These are phyloP conservation scores for Macrophomina tecta DNA, from an alignment of 2,329 filamentous ascomycete genomes.

Conservation along the genomic window DNA sequence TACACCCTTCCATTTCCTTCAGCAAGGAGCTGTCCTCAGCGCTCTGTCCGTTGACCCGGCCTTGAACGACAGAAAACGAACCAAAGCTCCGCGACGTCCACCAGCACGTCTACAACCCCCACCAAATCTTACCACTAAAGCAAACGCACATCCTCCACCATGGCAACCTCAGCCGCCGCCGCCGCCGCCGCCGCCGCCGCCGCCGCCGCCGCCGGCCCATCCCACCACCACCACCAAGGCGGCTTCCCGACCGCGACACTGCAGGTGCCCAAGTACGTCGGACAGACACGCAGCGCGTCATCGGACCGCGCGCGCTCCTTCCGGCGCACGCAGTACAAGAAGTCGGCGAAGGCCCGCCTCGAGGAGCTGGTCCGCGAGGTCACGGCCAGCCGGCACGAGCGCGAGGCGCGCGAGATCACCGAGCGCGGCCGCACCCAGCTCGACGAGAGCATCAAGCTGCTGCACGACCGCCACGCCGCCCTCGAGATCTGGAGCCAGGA, in stretches of 20 bases:
- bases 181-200: neutral
- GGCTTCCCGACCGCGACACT: neutral
- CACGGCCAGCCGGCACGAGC: constrained; percentile 16
- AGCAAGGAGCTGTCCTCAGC: neutral
- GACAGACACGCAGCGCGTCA: neutral
- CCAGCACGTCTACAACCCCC: neutral
- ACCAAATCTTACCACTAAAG: neutral
- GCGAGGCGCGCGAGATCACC: constrained; percentile 1
- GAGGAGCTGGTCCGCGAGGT: constrained; percentile 21
- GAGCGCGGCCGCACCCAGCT: neutral
- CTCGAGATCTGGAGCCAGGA: constrained; percentile 22
- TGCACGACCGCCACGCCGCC: constrained; percentile 19
- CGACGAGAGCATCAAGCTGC: constrained; percentile 25
- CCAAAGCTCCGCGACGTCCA: neutral
- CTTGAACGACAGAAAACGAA: neutral
- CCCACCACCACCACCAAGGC: neutral
- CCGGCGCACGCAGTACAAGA: constrained; percentile 25
- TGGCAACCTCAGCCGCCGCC: neutral
- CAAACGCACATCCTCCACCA: neutral
- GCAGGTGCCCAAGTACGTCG: constrained; percentile 2
- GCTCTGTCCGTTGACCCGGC: neutral
- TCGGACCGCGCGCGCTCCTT: constrained; percentile 23
- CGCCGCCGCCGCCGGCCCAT: neutral
- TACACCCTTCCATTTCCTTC: neutral
- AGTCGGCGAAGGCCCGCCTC: constrained; percentile 20